Conservation (phyloP, 1,284 basidiomycete species). For the Austropuccinia psidii region DNA sequence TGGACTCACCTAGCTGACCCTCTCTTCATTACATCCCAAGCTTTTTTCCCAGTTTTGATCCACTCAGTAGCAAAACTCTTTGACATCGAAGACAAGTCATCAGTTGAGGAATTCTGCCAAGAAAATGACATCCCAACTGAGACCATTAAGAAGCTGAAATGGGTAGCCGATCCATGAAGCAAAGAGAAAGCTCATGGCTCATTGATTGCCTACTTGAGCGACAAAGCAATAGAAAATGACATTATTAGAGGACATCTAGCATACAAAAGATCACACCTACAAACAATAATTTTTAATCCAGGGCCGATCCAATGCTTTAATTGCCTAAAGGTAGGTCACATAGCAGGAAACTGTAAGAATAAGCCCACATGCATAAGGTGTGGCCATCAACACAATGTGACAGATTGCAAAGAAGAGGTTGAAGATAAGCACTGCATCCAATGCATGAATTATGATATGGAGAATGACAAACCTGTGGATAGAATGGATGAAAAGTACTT, state of each 20-base stretch:
- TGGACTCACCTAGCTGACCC: background rate
- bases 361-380: background rate
- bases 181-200: background rate
- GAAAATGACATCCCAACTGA: background rate
- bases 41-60: background rate
- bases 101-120: background rate
- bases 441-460: too few relatives aligned
- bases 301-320: slow-evolving; percentile 1
- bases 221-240: background rate
- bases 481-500: background rate
- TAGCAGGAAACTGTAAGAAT: background rate
- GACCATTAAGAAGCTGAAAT: background rate
- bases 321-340: background rate
- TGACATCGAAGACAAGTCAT: background rate
- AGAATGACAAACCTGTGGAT: too few relatives aligned
- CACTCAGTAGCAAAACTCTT: background rate
- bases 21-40: background rate
- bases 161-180: background rate
- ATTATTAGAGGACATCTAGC: background rate
- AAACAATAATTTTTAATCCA: background rate
- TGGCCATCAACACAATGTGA: background rate
- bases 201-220: background rate
- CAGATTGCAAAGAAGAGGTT: background rate
- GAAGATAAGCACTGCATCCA: too few relatives aligned
- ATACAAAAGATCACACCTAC: background rate